Percentiles rank a stretch among this genome's conserved stretches.
These are phyloP conservation scores for Salix dunnii DNA, from an alignment of 345 rosid species.

Conservation along the genomic window DNA sequence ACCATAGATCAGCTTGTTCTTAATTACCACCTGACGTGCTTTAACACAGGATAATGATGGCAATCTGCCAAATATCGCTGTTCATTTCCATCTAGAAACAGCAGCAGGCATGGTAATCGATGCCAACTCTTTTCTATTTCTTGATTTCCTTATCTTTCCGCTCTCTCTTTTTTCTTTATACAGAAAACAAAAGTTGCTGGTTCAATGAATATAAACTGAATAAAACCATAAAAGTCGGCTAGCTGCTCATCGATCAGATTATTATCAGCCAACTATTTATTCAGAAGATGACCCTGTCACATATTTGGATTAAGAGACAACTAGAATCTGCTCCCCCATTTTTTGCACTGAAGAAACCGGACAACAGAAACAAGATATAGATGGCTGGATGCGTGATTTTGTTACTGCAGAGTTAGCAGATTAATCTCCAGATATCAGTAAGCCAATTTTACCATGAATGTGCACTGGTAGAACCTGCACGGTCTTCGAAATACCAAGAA, in stretches of 20 bases:
- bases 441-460: background rate
- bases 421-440: background rate
- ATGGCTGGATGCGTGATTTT: no score
- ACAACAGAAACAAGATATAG: background rate
- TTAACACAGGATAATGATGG: no score
- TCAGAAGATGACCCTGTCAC: background rate
- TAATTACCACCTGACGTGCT: no score
- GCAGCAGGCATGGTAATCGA: no score
- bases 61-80: no score
- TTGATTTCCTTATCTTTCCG: no score
- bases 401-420: background rate
- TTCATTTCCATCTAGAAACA: no score
- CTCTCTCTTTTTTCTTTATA: no score
- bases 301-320: background rate
- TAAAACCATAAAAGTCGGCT: background rate
- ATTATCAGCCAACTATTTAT: background rate
- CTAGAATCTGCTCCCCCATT: background rate
- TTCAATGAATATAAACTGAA: no score
- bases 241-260: background rate
- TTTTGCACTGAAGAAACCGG: background rate
- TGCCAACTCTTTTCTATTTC: no score
- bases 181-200: background rate
- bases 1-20: no score
- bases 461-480: background rate
- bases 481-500: background rate